A percentile compares a stretch with the other conserved stretches of the same genome.
Conservation (phyloP, 192 early-diverging fungal genomes). For the Radiomyces spectabilis region DNA sequence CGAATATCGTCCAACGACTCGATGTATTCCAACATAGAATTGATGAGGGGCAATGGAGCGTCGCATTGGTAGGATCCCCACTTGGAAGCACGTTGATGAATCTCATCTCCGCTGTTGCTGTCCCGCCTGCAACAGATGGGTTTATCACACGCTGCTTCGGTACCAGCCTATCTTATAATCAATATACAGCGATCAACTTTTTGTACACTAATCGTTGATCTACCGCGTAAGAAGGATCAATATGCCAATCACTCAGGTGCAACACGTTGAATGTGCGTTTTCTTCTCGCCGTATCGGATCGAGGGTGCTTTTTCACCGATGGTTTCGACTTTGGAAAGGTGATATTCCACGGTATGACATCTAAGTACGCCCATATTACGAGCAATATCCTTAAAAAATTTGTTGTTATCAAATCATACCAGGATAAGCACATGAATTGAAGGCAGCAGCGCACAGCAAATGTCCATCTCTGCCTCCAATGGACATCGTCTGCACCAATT, state of each 20-base stretch:
- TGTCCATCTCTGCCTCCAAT: slow-evolving; percentile 35
- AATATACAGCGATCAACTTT: slow-evolving; percentile 3
- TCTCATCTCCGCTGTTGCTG: slow-evolving; percentile 18
- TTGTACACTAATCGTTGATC: background rate
- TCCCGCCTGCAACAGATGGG: slow-evolving; percentile 44
- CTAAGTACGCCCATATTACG: no score
- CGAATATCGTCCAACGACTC: slow-evolving; percentile 28
- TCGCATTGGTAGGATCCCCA: slow-evolving; percentile 42
- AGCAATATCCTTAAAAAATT: no score
- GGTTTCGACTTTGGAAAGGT: slow-evolving; percentile 42
- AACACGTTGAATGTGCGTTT: slow-evolving; percentile 33
- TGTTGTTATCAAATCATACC: no score
- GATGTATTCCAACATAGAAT: slow-evolving; percentile 37
- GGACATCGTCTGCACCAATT: slow-evolving; percentile 19
- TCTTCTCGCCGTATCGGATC: slow-evolving; percentile 15
- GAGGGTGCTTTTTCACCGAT: slow-evolving; percentile 1
- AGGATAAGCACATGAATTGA: slow-evolving; percentile 35
- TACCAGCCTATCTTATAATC: slow-evolving; percentile 29
- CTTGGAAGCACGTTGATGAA: slow-evolving; percentile 19
- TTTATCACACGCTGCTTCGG: slow-evolving; percentile 41
- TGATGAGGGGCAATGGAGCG: slow-evolving; percentile 34
- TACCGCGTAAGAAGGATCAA: slow-evolving; percentile 38
- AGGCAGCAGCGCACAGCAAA: slow-evolving; percentile 34
- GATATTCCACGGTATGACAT: slow-evolving; percentile 20
- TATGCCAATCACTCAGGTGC: slow-evolving; percentile 48